phyloP scores from a whole-genome alignment of 306 rosid species.

The Prunus davidiana region DNA sequence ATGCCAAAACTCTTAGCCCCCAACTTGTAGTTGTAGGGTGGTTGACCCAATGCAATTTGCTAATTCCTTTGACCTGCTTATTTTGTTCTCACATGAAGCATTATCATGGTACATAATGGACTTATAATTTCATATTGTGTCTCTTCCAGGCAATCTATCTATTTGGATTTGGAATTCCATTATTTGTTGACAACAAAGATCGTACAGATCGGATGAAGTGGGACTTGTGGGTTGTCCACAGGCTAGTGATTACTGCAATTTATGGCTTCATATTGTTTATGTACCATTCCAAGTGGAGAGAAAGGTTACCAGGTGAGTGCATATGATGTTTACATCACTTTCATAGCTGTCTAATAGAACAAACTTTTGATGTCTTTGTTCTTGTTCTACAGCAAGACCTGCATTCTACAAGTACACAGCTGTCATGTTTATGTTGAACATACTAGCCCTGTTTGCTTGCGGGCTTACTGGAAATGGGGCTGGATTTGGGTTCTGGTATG shows the following conservation, averaged over 20 bases:
- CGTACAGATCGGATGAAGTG: constrained; percentile 53
- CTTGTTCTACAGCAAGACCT: constrained; percentile 75
- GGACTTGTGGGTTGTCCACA: constrained; percentile 88
- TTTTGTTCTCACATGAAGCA: background rate
- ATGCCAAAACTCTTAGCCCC: no score
- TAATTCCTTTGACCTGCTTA: background rate
- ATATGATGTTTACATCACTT: constrained; percentile 3
- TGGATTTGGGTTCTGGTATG: constrained; percentile 79
- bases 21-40: no score
- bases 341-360: constrained; percentile 10
- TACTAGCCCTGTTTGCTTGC: constrained; percentile 60
- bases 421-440: constrained; percentile 66
- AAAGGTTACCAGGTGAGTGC: constrained; percentile 77
- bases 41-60: background rate
- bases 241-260: constrained; percentile 59
- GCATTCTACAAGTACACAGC: constrained; percentile 80
- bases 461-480: constrained; percentile 70
- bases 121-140: constrained; percentile 19
- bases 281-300: constrained; percentile 93
- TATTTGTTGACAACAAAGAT: constrained; percentile 54
- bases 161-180: constrained; percentile 75
- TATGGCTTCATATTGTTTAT: constrained; percentile 73
- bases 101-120: constrained; percentile 9
- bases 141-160: constrained; percentile 69
- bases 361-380: background rate